Percentiles rank a stretch among this genome's conserved stretches.
Conservation (phyloP, 106 monocot species). For the Platanthera zijinensis region DNA sequence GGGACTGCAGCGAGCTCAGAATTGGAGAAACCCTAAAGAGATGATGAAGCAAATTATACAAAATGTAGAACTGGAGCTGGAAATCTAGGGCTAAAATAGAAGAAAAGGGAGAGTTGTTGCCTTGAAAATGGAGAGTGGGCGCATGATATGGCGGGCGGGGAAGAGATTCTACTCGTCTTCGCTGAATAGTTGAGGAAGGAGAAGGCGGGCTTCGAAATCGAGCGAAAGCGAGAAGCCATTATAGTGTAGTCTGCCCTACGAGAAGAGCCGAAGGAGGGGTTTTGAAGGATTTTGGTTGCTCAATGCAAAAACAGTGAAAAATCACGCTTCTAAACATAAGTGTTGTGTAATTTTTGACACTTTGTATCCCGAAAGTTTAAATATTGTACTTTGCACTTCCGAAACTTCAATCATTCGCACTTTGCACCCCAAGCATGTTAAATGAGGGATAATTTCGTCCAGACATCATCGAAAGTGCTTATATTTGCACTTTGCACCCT, state of each 20-base stretch:
- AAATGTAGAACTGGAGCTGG: not conserved
- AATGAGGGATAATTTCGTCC: too few relatives aligned
- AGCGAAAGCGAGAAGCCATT: constrained; percentile 71
- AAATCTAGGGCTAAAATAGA: not conserved
- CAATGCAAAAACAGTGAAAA: too few relatives aligned
- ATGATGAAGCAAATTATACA: not conserved
- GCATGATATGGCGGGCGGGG: not conserved
- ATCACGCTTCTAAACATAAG: too few relatives aligned
- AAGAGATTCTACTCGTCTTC: not conserved
- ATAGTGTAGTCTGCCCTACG: not conserved
- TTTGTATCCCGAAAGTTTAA: too few relatives aligned
- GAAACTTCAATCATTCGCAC: too few relatives aligned
- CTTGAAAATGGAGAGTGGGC: constrained; percentile 12
- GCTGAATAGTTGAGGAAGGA: constrained; percentile 38
- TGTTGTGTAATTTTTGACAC: too few relatives aligned
- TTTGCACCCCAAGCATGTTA: too few relatives aligned
- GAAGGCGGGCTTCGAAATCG: constrained; percentile 40
- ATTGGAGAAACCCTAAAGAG: constrained; percentile 31
- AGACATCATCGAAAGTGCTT: too few relatives aligned
- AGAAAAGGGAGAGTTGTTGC: constrained; percentile 3
- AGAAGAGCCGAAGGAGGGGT: too few relatives aligned
- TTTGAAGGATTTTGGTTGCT: too few relatives aligned
- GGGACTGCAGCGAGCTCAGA: constrained; percentile 36
- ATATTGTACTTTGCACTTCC: too few relatives aligned
- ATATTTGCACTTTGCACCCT: too few relatives aligned